Base-by-base conservation (phyloP, 768 basidiomycete genomes). In the Mycena amicta region DNA sequence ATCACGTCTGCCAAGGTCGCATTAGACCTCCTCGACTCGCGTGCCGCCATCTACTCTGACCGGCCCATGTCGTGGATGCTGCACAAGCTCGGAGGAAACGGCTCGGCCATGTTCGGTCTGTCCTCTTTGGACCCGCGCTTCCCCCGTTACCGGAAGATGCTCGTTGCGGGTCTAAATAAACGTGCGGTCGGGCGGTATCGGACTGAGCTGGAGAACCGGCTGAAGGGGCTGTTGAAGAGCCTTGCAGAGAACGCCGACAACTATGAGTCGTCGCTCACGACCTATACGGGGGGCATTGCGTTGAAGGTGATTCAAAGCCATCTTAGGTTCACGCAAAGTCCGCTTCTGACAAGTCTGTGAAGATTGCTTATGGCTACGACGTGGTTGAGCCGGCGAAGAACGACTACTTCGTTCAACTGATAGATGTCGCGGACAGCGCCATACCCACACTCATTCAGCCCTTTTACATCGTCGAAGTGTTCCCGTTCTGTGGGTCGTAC, bases 21-120 rank as follows among this genome's bases (percentile, higher is more conserved):
- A 2, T 64, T 71, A 27, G 81, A 82, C 46, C 71, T 86, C 13
- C 72, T 86, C 31, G 81, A 83, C 47, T 67, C 70, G 29, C 77
- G 81, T 12, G 78, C 80, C 8, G 66, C 65, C 13, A 76, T 81
- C 45, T 83, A 84, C 61, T 83, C 82, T 4, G 81, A 81, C 59
- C 70, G 82, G 29, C 82, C 81, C 1, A 59, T 63, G 1, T 29
- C 43, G 4, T 71, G 68, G 70, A 73, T 78, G 71, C 46, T 59
- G 27, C 63, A 67, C 16, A 70, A 72, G 5, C 60, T 79, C 12
- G 70, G 71, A 2, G 70, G 71, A 6, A 66, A 74, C 18, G 65
- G 67, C 30, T 40, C 57, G 28, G 61, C 66, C 12, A 71, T 77
- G 2, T 76, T 79, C 64, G 58, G 56, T 30, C 71, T 74, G 6